Conservation (phyloP, 371 early-diverging fungal species). For the Haplosporangium sp. region DNA sequence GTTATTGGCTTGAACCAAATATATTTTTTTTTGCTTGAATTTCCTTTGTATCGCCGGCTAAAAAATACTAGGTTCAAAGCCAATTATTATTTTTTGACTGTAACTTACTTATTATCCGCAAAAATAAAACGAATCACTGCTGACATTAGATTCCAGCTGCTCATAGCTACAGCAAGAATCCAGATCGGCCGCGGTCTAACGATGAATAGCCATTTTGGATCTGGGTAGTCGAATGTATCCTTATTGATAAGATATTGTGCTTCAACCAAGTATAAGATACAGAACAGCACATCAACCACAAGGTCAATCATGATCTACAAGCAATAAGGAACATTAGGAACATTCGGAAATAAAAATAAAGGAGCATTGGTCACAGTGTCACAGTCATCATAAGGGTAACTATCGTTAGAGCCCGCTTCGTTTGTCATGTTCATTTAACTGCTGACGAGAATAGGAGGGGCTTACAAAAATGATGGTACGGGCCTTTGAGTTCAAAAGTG, state of each 20-base stretch:
- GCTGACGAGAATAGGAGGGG: not conserved
- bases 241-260: slow-evolving; percentile 67
- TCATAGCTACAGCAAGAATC: slow-evolving; percentile 52
- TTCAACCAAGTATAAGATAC: slow-evolving; percentile 74
- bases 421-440: not conserved
- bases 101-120: slow-evolving; percentile 60
- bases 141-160: slow-evolving; percentile 37
- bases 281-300: slow-evolving; percentile 71
- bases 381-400: not conserved
- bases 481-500: slow-evolving; percentile 43
- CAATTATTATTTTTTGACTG: too few relatives aligned
- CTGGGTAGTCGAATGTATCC: slow-evolving; percentile 12
- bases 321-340: too few relatives aligned
- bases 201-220: slow-evolving; percentile 73
- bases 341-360: not conserved
- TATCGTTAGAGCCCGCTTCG: too few relatives aligned
- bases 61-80: too few relatives aligned
- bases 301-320: slow-evolving; percentile 68
- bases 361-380: not conserved
- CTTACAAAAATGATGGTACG: slow-evolving; percentile 50
- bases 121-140: slow-evolving; percentile 52
- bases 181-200: slow-evolving; percentile 67
- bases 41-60: too few relatives aligned
- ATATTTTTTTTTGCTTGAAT: too few relatives aligned
- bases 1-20: too few relatives aligned